phyloP scores from a whole-genome alignment of 2,329 filamentous ascomycete genomes.

The Aspergillus cejpii region DNA sequence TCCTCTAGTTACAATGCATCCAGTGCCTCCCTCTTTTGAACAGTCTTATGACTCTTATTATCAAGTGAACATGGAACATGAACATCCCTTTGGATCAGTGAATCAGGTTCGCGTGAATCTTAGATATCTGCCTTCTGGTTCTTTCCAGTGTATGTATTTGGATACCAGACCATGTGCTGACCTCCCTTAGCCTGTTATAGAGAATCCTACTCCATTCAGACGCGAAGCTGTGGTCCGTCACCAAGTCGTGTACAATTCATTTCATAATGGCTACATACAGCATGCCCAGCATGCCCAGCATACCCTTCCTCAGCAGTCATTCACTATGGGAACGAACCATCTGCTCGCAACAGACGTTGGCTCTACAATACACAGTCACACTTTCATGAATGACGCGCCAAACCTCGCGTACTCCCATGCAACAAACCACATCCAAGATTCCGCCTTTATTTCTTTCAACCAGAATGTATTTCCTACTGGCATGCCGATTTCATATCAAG shows the following conservation, averaged over 20 bases:
- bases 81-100: no score
- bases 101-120: no score
- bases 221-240: not conserved
- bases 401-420: not conserved
- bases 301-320: not conserved
- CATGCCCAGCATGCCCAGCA: not conserved
- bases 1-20: not conserved
- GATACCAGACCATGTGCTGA: not conserved
- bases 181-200: not conserved
- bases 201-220: not conserved
- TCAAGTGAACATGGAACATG: no score
- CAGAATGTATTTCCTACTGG: not conserved
- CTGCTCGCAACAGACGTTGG: not conserved
- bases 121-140: not conserved
- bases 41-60: no score
- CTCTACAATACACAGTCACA: not conserved
- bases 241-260: not conserved
- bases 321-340: not conserved
- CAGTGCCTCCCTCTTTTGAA: not conserved
- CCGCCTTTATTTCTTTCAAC: not conserved
- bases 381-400: not conserved
- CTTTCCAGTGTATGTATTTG: not conserved
- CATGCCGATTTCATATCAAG: not conserved
- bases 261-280: not conserved
- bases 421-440: not conserved